A percentile compares a stretch with the other conserved stretches of the same genome.
Evolutionary conservation across 2,329 filamentous ascomycete genomes (phyloP).

Genomic region (Colletotrichum nymphaeae): DNA sequence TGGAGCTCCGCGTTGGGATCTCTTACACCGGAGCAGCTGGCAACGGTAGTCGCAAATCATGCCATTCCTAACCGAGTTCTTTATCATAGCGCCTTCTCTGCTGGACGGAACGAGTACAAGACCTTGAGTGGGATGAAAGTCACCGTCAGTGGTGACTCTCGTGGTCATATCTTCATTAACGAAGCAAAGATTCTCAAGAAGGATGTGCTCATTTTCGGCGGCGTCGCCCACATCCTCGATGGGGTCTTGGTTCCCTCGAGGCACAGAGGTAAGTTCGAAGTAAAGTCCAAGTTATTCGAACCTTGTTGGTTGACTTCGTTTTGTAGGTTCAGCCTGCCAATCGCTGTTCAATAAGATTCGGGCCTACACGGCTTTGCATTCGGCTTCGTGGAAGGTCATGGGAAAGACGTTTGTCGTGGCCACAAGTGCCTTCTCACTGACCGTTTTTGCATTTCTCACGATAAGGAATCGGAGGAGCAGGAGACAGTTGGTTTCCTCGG

Average conservation of each 20-base stretch:
- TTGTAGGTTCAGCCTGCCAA: not conserved
- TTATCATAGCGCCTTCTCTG: not conserved
- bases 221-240: not conserved
- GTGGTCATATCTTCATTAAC: not conserved
- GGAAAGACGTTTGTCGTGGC: too few species aligned
- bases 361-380: too few species aligned
- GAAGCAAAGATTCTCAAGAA: not conserved
- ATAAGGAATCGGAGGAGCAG: too few species aligned
- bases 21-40: not conserved
- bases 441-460: too few species aligned
- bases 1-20: not conserved
- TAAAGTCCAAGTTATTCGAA: not conserved
- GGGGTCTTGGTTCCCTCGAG: not conserved
- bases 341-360: not conserved
- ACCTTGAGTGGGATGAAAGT: not conserved
- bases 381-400: too few species aligned
- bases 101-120: not conserved
- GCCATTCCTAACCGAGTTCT: not conserved
- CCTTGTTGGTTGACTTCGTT: not conserved
- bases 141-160: not conserved
- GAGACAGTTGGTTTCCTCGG: too few species aligned
- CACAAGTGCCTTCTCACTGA: too few species aligned
- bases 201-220: slow-evolving; percentile 9
- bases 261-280: not conserved
- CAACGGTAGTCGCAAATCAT: not conserved